Evolutionary conservation across 257 asterid species (phyloP).

Genomic region (Plectranthus barbatus): DNA sequence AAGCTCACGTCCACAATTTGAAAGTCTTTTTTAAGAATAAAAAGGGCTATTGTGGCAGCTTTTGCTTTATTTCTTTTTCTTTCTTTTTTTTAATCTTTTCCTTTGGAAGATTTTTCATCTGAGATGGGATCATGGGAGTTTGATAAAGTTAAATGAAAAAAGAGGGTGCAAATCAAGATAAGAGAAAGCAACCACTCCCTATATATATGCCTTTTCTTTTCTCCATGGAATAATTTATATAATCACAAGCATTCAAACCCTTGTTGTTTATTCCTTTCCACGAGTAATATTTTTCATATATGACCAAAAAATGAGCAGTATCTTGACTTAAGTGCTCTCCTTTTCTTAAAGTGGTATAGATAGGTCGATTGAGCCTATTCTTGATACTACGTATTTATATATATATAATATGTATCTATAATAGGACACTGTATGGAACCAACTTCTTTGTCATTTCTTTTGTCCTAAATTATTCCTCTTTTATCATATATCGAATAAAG

Average conservation of each 20-base stretch:
- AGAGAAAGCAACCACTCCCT: conserved; percentile 25
- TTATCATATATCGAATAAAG: not conserved
- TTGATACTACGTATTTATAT: conserved; percentile 14
- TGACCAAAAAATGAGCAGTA: conserved; percentile 39
- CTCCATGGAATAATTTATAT: conserved; percentile 19
- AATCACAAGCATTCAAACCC: not conserved
- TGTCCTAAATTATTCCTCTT: conserved; percentile 9
- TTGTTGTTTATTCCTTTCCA: conserved; percentile 46
- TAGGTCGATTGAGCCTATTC: conserved; percentile 26
- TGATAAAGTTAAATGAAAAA: conserved; percentile 7
- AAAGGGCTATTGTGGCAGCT: conserved; percentile 63
- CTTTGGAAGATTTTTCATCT: conserved; percentile 31
- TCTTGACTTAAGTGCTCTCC: conserved; percentile 59
- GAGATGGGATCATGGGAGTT: conserved; percentile 19
- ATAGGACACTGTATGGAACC: conserved; percentile 17
- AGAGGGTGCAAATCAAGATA: conserved; percentile 16
- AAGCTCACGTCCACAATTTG: conserved; percentile 45
- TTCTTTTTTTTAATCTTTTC: conserved; percentile 7
- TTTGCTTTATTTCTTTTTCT: conserved; percentile 42
- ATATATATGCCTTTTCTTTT: conserved; percentile 20
- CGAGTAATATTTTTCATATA: conserved; percentile 33
- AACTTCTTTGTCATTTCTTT: conserved; percentile 19
- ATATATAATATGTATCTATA: conserved; percentile 1
- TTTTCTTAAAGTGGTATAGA: conserved; percentile 31
- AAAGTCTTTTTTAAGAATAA: conserved; percentile 25